Conservation (phyloP, 2,329 filamentous ascomycete genomes). For the Diaporthe sp. region DNA sequence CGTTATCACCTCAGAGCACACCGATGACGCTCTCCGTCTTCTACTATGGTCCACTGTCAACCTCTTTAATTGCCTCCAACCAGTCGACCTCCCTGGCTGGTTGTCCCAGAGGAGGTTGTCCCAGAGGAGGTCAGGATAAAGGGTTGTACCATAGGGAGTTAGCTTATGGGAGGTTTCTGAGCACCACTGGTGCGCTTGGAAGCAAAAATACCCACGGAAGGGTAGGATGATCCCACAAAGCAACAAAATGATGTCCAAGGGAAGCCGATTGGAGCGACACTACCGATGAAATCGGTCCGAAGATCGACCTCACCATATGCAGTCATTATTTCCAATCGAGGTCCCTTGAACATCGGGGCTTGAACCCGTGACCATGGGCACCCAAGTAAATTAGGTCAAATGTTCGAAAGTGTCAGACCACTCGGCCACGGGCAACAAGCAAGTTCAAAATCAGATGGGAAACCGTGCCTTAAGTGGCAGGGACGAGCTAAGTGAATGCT, state of each 20-base stretch:
- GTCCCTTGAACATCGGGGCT: neutral
- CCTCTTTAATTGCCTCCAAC: too few species aligned
- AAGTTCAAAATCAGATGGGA: neutral
- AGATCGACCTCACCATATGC: neutral
- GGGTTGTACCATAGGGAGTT: too few species aligned
- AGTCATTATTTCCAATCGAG: neutral
- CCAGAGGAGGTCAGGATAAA: too few species aligned
- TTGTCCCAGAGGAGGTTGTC: too few species aligned
- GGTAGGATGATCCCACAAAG: too few species aligned
- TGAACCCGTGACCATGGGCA: neutral
- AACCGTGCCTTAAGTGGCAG: neutral
- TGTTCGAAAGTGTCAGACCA: neutral
- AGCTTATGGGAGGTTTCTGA: too few species aligned
- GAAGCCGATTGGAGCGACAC: neutral
- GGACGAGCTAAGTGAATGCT: neutral
- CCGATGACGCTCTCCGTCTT: too few species aligned
- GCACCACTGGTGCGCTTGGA: too few species aligned
- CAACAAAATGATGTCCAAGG: neutral
- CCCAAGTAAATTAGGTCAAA: neutral
- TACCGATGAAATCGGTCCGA: neutral
- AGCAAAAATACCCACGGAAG: too few species aligned
- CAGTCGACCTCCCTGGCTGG: too few species aligned
- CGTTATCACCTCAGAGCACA: too few species aligned
- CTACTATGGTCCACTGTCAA: too few species aligned
- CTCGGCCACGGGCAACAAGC: neutral